Conservation (phyloP, 164 flowering plant genomes). For the Brasenia schreberi region DNA sequence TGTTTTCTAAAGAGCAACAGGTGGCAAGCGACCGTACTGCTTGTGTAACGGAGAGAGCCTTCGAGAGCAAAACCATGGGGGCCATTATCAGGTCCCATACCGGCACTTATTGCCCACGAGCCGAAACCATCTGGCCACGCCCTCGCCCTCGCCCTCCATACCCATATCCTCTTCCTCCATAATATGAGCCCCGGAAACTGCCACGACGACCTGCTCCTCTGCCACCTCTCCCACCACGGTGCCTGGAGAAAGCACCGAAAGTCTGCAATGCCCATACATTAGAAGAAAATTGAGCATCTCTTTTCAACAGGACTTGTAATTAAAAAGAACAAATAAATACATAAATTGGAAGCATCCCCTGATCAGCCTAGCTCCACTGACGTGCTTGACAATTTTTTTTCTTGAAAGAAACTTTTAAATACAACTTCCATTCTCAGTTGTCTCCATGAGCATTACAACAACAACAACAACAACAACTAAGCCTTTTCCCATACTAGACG, state of each 20-base stretch:
- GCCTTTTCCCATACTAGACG: no score
- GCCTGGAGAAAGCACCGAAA: conserved; percentile 60
- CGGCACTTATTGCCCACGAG: background rate
- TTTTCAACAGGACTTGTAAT: no score
- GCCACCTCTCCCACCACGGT: conserved; percentile 64
- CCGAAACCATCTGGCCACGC: background rate
- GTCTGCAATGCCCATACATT: conserved; percentile 31
- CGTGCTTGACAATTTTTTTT: background rate
- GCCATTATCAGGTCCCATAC: background rate
- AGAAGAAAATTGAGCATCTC: background rate
- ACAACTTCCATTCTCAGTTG: no score
- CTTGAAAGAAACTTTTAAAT: no score
- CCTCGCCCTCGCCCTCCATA: conserved; percentile 45
- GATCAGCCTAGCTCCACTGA: background rate
- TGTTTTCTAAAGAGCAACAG: no score
- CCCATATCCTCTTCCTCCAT: conserved; percentile 57
- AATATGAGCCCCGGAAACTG: conserved; percentile 30
- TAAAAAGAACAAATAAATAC: background rate
- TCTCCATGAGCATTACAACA: no score
- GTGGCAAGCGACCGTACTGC: no score
- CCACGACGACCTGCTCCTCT: conserved; percentile 57
- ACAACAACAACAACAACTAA: no score
- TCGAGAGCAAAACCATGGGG: no score
- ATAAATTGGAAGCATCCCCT: background rate
- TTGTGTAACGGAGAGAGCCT: no score